Conservation (phyloP, 129 eudicot genomes). For the Helianthus annuus region HanXRQr2.0-SUNRISE NC_035442.2:165330729-165331228, state of each 20-base stretch:
- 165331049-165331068: conserved; percentile 98
- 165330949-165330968: not conserved
- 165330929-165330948: conserved; percentile 30
- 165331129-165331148: too few relatives aligned
- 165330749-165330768: not conserved
- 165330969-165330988: not conserved
- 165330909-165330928: conserved; percentile 93
- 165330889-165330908: conserved; percentile 93
- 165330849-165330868: conserved; percentile 37
- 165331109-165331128: not conserved
- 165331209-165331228: conserved; percentile 85
- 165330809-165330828: not conserved
- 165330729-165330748: not conserved
- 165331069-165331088: conserved; percentile 97
- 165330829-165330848: conserved; percentile 51
- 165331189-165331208: conserved; percentile 82
- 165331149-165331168: conserved; percentile 21
- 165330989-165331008: conserved; percentile 1
- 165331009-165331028: conserved; percentile 88
- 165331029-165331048: conserved; percentile 96
- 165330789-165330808: not conserved
- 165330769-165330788: conserved; percentile 1
- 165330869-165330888: conserved; percentile 96
- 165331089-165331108: conserved; percentile 41
- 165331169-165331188: conserved; percentile 91